These are phyloP conservation scores for Phtheirospermum japonicum DNA, from an alignment of 257 asterid species.

Conservation along the genomic window DNA sequence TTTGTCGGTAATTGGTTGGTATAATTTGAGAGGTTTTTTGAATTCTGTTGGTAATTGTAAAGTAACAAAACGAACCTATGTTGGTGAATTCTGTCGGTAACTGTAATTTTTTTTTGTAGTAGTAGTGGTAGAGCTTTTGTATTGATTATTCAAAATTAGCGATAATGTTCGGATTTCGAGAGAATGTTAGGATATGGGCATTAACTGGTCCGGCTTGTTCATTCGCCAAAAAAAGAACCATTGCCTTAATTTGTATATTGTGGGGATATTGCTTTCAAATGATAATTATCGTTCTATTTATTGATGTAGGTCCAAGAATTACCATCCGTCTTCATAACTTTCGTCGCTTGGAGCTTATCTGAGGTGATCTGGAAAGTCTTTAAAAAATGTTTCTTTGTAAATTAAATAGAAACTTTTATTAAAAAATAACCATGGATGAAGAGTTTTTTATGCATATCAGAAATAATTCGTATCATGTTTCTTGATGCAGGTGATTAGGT, in stretches of 20 bases:
- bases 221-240: neutral
- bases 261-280: neutral
- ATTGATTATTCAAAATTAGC: neutral
- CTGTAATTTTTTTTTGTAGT: too few species aligned
- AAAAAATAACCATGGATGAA: neutral
- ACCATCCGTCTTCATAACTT: slow-evolving; percentile 76
- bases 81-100: too few species aligned
- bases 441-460: neutral
- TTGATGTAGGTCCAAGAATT: slow-evolving; percentile 62
- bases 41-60: too few species aligned
- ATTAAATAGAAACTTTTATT: neutral
- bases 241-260: neutral
- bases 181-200: neutral
- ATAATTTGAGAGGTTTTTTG: too few species aligned
- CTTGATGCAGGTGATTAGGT: slow-evolving; percentile 65
- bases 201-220: neutral
- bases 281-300: slow-evolving; percentile 6
- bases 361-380: slow-evolving; percentile 51
- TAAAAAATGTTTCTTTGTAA: neutral
- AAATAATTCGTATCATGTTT: neutral
- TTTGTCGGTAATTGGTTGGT: too few species aligned
- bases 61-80: too few species aligned
- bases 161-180: neutral
- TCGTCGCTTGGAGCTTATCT: slow-evolving; percentile 78
- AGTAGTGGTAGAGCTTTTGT: neutral